A percentile compares a stretch with the other conserved stretches of the same genome.
These are phyloP conservation scores for Gynostemma pentaphyllum DNA, from an alignment of 306 rosid species.

Conservation along the genomic window DNA sequence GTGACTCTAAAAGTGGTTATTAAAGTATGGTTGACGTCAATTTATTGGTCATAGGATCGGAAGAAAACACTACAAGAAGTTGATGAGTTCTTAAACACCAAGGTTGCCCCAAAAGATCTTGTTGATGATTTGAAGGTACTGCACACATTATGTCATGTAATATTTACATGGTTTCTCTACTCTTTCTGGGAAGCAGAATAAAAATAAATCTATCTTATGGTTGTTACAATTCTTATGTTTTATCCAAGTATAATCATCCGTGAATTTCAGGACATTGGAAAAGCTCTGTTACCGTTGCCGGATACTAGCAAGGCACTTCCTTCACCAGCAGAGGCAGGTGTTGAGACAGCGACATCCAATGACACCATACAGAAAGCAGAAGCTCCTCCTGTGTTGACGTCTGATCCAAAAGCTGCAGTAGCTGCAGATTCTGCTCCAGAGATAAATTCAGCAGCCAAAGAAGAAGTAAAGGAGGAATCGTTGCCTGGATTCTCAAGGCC, in stretches of 20 bases:
- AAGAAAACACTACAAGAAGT: constrained; percentile 52
- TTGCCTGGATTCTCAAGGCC: constrained; percentile 35
- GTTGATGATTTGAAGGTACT: constrained; percentile 70
- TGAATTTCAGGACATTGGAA: constrained; percentile 65
- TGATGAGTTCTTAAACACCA: constrained; percentile 72
- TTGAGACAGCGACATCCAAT: constrained; percentile 25
- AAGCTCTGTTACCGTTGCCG: constrained; percentile 63
- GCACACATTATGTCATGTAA: background rate
- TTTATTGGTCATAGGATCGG: constrained; percentile 50
- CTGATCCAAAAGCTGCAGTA: too few relatives aligned
- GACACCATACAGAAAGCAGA: constrained; percentile 16
- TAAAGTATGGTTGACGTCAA: background rate
- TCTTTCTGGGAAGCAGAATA: too few relatives aligned
- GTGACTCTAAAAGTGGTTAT: background rate
- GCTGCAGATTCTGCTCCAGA: constrained; percentile 35
- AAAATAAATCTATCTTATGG: background rate
- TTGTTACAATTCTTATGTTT: background rate
- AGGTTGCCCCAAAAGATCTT: constrained; percentile 82
- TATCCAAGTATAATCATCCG: constrained; percentile 13
- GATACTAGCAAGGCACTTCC: constrained; percentile 54
- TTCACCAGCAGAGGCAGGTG: constrained; percentile 29
- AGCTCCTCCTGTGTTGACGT: too few relatives aligned
- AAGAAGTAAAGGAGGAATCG: constrained; percentile 53
- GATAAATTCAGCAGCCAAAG: constrained; percentile 46
- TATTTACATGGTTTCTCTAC: background rate